These are phyloP conservation scores for Fraxinus baroniana DNA, from an alignment of 305 asterid genomes.

Conservation along the genomic window DNA sequence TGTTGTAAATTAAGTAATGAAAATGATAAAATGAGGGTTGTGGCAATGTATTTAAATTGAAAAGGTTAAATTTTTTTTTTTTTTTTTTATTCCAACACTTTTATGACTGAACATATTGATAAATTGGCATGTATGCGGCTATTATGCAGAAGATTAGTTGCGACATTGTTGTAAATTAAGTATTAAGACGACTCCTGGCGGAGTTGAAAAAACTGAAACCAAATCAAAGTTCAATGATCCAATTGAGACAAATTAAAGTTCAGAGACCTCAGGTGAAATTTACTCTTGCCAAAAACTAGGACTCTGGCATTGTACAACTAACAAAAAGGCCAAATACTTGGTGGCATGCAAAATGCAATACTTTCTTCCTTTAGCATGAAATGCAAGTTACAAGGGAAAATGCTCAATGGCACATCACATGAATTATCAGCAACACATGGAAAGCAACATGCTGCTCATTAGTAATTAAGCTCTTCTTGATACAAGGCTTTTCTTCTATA, in stretches of 20 bases:
- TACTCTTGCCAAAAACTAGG: not conserved
- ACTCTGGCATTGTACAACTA: not conserved
- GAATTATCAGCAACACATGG: conserved; percentile 14
- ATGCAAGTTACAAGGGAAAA: conserved; percentile 13
- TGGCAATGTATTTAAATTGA: no score
- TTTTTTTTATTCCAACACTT: not conserved
- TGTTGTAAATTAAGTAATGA: not conserved
- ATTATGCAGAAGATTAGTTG: not conserved
- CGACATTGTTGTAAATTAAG: not conserved
- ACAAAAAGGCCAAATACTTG: not conserved
- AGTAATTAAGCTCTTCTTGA: not conserved
- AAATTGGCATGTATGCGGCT: not conserved
- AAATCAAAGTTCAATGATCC: not conserved
- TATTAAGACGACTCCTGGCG: not conserved
- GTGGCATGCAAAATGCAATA: conserved; percentile 24
- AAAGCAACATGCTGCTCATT: not conserved
- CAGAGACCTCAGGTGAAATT: not conserved
- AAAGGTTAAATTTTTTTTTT: no score
- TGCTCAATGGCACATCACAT: conserved; percentile 22
- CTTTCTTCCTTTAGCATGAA: conserved; percentile 11
- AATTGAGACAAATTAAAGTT: not conserved
- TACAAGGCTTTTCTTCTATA: not conserved
- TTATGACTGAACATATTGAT: not conserved
- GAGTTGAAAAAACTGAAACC: not conserved
- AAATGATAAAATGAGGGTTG: no score